phyloP scores from a whole-genome alignment of 805 yeast genomes.

The Kodamaea kaohsiungensis region DNA sequence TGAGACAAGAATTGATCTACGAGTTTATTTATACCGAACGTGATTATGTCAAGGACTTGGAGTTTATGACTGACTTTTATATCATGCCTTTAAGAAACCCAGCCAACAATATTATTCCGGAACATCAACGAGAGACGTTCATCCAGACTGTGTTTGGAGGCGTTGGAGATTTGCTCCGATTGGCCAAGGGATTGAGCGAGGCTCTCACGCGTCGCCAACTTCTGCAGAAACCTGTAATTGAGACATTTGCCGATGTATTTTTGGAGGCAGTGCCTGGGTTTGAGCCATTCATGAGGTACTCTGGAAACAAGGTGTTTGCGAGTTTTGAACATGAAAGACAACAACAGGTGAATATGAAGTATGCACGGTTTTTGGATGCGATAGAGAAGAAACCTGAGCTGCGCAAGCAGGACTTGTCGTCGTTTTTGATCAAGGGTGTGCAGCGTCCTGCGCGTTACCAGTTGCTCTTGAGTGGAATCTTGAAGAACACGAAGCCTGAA shows the following conservation, averaged over 20 bases:
- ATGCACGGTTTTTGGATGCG: slow-evolving; percentile 92
- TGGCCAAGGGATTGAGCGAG: slow-evolving; percentile 84
- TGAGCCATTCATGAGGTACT: slow-evolving; percentile 90
- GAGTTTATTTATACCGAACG: slow-evolving; percentile 93
- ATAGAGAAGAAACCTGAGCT: slow-evolving; percentile 83
- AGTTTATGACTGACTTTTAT: slow-evolving; percentile 90
- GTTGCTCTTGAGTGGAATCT: slow-evolving; percentile 73
- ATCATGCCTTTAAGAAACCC: slow-evolving; percentile 87
- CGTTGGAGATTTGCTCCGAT: slow-evolving; percentile 80
- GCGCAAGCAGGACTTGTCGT: slow-evolving; percentile 86
- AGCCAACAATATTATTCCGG: slow-evolving; percentile 73
- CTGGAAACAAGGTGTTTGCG: slow-evolving; percentile 94
- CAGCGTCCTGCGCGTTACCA: slow-evolving; percentile 96
- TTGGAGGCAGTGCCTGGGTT: slow-evolving; percentile 81
- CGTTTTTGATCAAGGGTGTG: slow-evolving; percentile 92
- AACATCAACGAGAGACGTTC: slow-evolving; percentile 85
- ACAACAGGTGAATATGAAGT: slow-evolving; percentile 82
- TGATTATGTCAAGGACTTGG: slow-evolving; percentile 92
- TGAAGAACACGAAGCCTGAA: slow-evolving; percentile 78
- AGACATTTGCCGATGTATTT: slow-evolving; percentile 83
- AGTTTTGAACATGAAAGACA: slow-evolving; percentile 94
- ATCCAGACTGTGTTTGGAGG: slow-evolving; percentile 90
- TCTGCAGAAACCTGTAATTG: slow-evolving; percentile 79
- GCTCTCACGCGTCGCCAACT: slow-evolving; percentile 82
- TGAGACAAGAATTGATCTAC: slow-evolving; percentile 92